A percentile compares a stretch with the other conserved stretches of the same genome.
Evolutionary conservation across 176 grass and related monocot genomes (phyloP).

Genomic region (Panicum miliaceum): DNA sequence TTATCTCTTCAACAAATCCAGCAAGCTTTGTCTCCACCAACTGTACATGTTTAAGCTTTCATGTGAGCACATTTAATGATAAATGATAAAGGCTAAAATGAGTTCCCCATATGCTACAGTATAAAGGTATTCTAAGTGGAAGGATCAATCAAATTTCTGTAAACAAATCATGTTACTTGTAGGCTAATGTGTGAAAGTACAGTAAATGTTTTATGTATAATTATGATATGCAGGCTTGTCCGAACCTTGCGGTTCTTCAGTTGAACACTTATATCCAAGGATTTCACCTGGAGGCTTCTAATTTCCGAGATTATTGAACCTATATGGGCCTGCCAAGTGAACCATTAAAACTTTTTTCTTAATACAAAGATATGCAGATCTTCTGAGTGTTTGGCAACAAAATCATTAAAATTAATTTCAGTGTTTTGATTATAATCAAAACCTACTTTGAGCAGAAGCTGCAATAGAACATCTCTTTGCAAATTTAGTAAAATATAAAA

Average conservation of each 20-base stretch:
- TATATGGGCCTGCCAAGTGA: constrained; percentile 61
- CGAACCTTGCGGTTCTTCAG: constrained; percentile 74
- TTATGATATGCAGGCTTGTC: not conserved
- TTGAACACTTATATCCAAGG: constrained; percentile 56
- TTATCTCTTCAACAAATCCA: constrained; percentile 71
- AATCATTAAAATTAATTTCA: constrained; percentile 14
- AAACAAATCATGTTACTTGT: constrained; percentile 15
- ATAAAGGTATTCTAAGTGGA: not conserved
- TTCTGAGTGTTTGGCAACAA: too few relatives aligned
- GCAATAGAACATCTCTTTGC: constrained; percentile 12
- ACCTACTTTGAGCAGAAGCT: constrained; percentile 4
- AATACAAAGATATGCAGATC: too few relatives aligned
- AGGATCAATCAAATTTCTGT: not conserved
- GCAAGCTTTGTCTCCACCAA: constrained; percentile 68
- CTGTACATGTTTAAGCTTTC: constrained; percentile 45
- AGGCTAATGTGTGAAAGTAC: constrained; percentile 27
- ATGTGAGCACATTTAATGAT: constrained; percentile 36
- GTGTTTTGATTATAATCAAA: constrained; percentile 23
- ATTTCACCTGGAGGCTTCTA: constrained; percentile 76
- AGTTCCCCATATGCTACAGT: constrained; percentile 10
- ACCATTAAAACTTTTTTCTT: not conserved
- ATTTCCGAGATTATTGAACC: constrained; percentile 65
- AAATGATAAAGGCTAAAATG: constrained; percentile 12
- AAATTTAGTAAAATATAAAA: constrained; percentile 5
- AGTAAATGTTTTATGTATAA: constrained; percentile 1